Percentiles rank a stretch among this genome's conserved stretches.
Conservation (phyloP, 768 basidiomycete genomes). For the Tylopilus sp. region DNA sequence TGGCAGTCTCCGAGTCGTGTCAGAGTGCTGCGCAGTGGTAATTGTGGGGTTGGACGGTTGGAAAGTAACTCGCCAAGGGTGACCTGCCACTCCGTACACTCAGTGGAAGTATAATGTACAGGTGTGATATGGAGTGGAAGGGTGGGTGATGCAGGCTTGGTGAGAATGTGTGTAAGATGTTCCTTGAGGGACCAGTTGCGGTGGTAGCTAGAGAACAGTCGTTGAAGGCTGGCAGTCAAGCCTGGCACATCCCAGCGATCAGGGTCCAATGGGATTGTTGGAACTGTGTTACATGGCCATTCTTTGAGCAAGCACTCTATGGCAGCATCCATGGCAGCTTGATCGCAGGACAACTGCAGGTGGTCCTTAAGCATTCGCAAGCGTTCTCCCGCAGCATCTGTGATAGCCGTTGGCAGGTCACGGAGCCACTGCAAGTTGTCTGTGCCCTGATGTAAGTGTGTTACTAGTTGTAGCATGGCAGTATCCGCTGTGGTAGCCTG, state of each 20-base stretch:
- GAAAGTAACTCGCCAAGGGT: not conserved
- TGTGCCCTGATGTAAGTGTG: too few species aligned
- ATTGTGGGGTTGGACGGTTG: not conserved
- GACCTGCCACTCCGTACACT: not conserved
- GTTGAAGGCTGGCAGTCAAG: not conserved
- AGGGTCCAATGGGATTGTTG: not conserved
- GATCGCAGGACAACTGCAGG: too few species aligned
- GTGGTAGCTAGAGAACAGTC: conserved; percentile 12
- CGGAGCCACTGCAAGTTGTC: too few species aligned
- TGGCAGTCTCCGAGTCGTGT: not conserved
- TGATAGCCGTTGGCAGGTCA: too few species aligned
- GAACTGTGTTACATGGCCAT: not conserved
- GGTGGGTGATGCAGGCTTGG: not conserved
- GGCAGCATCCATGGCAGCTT: too few species aligned
- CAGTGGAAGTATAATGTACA: not conserved
- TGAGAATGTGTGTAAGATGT: not conserved
- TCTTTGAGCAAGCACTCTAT: not conserved
- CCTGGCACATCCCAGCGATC: not conserved
- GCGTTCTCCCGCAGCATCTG: too few species aligned
- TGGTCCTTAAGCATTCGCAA: too few species aligned
- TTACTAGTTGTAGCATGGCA: too few species aligned
- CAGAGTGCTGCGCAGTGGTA: not conserved
- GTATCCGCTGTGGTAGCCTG: too few species aligned
- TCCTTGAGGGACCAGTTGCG: conserved; percentile 2
- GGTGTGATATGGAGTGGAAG: not conserved